Evolutionary conservation across 2,329 filamentous ascomycete genomes (phyloP).

Genomic region (Hymenoscyphus occultus): DNA sequence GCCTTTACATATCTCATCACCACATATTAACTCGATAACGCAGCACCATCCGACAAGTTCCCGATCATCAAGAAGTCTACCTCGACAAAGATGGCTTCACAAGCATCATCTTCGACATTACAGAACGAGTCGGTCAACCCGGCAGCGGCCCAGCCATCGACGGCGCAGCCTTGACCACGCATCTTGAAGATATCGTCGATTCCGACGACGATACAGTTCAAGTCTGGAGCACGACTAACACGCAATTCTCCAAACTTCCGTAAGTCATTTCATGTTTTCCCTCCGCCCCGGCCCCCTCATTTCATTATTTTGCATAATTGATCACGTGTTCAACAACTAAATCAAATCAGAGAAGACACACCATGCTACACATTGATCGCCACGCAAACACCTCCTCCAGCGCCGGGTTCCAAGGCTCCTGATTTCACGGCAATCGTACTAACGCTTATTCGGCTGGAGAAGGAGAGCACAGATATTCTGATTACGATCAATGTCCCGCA

Average conservation of each 20-base stretch:
- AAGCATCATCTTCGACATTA: slow-evolving; percentile 86
- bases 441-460: slow-evolving; percentile 72
- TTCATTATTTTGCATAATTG: not conserved
- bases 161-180: slow-evolving; percentile 65
- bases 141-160: slow-evolving; percentile 58
- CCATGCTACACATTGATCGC: slow-evolving; percentile 70
- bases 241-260: slow-evolving; percentile 52
- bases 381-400: slow-evolving; percentile 50
- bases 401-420: slow-evolving; percentile 38
- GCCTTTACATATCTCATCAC: slow-evolving; percentile 13
- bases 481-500: slow-evolving; percentile 88
- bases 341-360: slow-evolving; percentile 43
- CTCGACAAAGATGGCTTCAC: slow-evolving; percentile 81
- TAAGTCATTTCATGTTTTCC: slow-evolving; percentile 17
- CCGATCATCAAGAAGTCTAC: slow-evolving; percentile 89
- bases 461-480: slow-evolving; percentile 74
- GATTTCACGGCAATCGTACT: slow-evolving; percentile 73
- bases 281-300: not conserved
- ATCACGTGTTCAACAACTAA: slow-evolving; percentile 23
- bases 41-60: slow-evolving; percentile 71
- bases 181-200: slow-evolving; percentile 67
- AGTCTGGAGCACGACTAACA: slow-evolving; percentile 64
- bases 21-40: slow-evolving; percentile 20
- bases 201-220: slow-evolving; percentile 61
- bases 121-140: slow-evolving; percentile 67